Base-by-base conservation (phyloP, 1,284 basidiomycete genomes). In the Papiliotrema nemorosa region DNA sequence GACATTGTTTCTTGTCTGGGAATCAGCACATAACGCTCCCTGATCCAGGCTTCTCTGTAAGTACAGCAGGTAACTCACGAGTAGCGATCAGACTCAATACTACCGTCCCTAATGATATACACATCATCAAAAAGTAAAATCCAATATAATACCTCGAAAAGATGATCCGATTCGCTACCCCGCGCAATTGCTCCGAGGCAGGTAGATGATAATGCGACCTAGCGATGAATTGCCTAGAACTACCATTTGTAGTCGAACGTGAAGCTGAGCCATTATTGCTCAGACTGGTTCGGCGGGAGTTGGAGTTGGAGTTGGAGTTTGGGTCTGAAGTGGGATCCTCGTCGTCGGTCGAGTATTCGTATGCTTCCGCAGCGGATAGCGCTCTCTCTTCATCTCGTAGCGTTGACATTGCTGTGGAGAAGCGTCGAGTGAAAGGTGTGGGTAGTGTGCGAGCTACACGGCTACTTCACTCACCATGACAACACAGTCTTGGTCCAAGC, bases 51-150 rank as follows among this genome's bases (percentile, higher is more conserved):
- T 14, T 14, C 42, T 16, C 22, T 22, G 20, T 9, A 16, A 20
- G 16, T 16, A 38, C 16, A 14, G 16, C 22, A 7, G n/a, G n/a
- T n/a, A 25, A 64, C 64, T 55, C 57, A 73, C 70, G 62, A 18
- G 67, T 71, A 18, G 68, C 73, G n/a, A 77, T 64, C 34, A 96
- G 73, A 69, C 89, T 91, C 46, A 97, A 79, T n/a, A 88, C 81
- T 47, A 96, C 87, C 0, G 92, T 96, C 4, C 89, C 85, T 47
- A 91, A 80, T n/a, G 88, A 90, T 40, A 94, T 78, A 27, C 84
- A 84, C 20, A 90, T 89, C 90, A 94, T 93, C 55, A 77, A 82
- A 31, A 94, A 84, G 73, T 96, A 96, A 47, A 94, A 83, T 50
- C 88, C 49, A 49, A 70, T 70, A 58, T 73, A 76, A 43, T 73